A percentile compares a stretch with the other conserved stretches of the same genome.
These are phyloP conservation scores for Tritrichomonas musculus DNA, from an alignment of 208 protist species.

Conservation along the genomic window DNA sequence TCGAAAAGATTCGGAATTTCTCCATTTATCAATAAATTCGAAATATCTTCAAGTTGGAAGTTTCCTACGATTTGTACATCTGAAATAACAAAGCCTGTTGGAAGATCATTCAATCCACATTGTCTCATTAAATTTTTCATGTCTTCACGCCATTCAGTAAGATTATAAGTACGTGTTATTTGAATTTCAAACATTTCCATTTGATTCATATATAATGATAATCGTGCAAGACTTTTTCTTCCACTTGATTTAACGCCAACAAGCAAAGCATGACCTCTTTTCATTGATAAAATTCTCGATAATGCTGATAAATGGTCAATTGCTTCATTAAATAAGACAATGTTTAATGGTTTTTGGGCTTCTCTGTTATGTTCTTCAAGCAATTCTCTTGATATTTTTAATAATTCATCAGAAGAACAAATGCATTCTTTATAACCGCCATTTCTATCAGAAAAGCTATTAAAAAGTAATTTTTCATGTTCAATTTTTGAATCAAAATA, in stretches of 20 bases:
- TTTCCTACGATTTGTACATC: constrained; percentile 85
- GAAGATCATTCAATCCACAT: constrained; percentile 71
- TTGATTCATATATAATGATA: constrained; percentile 79
- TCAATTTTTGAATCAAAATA: not conserved
- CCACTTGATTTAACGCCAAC: constrained; percentile 87
- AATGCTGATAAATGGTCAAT: constrained; percentile 84
- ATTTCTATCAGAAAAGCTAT: not conserved
- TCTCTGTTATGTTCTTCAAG: constrained; percentile 78
- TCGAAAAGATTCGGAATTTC: constrained; percentile 87
- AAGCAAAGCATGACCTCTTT: constrained; percentile 79
- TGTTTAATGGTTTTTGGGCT: constrained; percentile 69
- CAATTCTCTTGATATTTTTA: constrained; percentile 57
- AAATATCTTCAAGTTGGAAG: constrained; percentile 88
- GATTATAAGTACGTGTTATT: constrained; percentile 61
- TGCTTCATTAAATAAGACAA: constrained; percentile 93
- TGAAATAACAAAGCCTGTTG: constrained; percentile 81
- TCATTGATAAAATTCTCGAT: constrained; percentile 81
- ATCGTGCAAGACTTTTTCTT: constrained; percentile 80
- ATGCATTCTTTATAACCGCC: constrained; percentile 38
- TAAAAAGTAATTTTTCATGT: constrained; percentile 36
- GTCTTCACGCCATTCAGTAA: constrained; percentile 57
- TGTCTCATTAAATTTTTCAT: constrained; percentile 53
- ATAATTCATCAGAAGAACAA: constrained; percentile 7
- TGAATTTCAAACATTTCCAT: constrained; percentile 21
- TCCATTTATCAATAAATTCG: constrained; percentile 89